phyloP scores from a whole-genome alignment of 306 rosid species.

The Quercus dentata region DNA sequence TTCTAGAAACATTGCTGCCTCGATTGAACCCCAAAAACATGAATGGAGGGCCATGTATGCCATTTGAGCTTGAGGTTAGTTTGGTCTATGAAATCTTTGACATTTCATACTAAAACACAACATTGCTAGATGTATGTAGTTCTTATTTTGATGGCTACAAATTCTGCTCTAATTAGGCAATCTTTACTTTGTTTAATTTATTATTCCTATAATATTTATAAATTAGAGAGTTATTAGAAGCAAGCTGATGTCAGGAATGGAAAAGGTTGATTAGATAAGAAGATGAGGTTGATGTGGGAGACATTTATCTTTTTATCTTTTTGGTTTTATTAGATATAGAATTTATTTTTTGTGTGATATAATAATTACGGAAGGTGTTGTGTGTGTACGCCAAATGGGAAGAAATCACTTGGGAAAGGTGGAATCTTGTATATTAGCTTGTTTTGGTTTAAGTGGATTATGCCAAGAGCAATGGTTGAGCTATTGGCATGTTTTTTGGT shows the following conservation, averaged over 20 bases:
- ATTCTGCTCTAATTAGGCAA: background rate
- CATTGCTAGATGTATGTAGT: conserved; percentile 1
- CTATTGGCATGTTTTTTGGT: no score
- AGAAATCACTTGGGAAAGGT: no score
- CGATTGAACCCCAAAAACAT: conserved; percentile 75
- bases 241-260: background rate
- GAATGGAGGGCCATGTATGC: conserved; percentile 90
- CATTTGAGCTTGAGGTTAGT: conserved; percentile 92
- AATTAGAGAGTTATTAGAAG: background rate
- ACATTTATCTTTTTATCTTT: background rate
- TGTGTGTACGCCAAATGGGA: no score
- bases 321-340: background rate
- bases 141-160: background rate
- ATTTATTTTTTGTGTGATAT: no score
- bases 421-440: no score
- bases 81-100: conserved; percentile 17
- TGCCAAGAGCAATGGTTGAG: no score
- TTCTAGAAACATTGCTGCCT: conserved; percentile 74
- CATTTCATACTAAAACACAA: conserved; percentile 2
- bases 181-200: background rate
- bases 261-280: background rate
- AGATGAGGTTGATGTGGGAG: background rate
- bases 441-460: no score
- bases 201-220: background rate
- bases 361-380: no score